These are phyloP conservation scores for Vachellia pachyceras DNA, from an alignment of 306 rosid genomes.

Conservation along the genomic window DNA sequence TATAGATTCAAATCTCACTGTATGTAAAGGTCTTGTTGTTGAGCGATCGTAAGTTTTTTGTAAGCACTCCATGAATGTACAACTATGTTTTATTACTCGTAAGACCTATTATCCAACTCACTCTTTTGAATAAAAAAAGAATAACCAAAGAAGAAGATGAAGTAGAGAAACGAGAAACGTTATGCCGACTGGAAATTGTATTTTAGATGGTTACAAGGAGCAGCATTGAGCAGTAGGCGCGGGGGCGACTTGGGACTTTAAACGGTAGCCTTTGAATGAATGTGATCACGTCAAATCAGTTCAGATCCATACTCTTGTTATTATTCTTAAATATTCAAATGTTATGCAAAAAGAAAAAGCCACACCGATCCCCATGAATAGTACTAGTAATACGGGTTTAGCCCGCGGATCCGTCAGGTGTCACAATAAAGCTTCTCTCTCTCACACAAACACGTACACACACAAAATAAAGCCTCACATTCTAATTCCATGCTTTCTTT, in stretches of 20 bases:
- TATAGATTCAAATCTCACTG: too few species aligned
- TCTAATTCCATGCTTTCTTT: neutral
- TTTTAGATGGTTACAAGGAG: neutral
- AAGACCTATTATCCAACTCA: too few species aligned
- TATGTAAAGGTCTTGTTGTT: too few species aligned
- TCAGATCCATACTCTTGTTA: neutral
- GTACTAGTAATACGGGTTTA: too few species aligned
- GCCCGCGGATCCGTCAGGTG: too few species aligned
- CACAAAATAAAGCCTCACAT: slow-evolving; percentile 24
- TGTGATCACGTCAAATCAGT: neutral
- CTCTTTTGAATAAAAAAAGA: too few species aligned
- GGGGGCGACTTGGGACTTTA: neutral
- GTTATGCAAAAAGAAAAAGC: neutral
- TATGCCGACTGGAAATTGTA: neutral
- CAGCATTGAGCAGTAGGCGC: neutral
- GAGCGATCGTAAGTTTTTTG: too few species aligned
- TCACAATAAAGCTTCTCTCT: slow-evolving; percentile 20
- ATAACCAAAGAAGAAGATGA: too few species aligned
- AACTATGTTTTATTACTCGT: too few species aligned
- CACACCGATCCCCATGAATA: slow-evolving; percentile 57
- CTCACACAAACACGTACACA: neutral
- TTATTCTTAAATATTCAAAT: neutral
- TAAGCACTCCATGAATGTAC: too few species aligned
- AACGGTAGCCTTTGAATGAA: neutral
- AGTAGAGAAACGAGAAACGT: neutral